Base-by-base conservation (phyloP, 768 basidiomycete genomes). In the Leccinum broughii region DNA sequence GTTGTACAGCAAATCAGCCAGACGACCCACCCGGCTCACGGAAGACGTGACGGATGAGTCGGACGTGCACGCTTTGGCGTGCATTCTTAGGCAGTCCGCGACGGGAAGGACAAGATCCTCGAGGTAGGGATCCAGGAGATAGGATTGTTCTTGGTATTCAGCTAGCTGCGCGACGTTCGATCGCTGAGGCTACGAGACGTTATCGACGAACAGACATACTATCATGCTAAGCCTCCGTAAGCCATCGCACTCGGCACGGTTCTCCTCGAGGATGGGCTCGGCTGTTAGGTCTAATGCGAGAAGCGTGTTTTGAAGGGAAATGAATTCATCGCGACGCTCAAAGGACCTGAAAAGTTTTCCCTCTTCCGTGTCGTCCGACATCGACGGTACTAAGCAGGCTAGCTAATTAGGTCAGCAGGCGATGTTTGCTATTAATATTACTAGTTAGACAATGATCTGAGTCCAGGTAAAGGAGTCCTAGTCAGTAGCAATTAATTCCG, bases 131-230 rank as follows among this genome's bases (percentile, higher is more conserved):
- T 99, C 97, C 13, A 98, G 80, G 3, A 99, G 83, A 72, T 94
- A 92, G 3, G 95, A 81, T 65, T 96, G 93, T 62, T 98, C 95
- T 72, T 96, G 95, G 69, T 96, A 98, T 70, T 88, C 85, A 70
- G 85, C 84, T 30, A 98, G 82, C 96, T 98, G 56, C 17, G 63
- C 54, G 26, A 59, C 7, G 60, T 49, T 51, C 15, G 28, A 62
- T 55, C 20, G 32, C 59, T 51, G 51, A 41, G 1, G 10, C 35
- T 51, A 57, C 32, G 37, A 59, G 32, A 60, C 13, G 32, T 49
- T 20, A 55, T 62, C 49, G 30, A 59, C 8, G 39, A 44, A n/a
- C 2, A 52, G 17, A 77, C 85, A 68, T 72, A 89, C 88, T 58
- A 85, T 85, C 46, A 74, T 56, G 11, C 63, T 68, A 9, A 89